Conservation (phyloP, 768 basidiomycete genomes). For the Tubosaeta brunneosetosa region DNA sequence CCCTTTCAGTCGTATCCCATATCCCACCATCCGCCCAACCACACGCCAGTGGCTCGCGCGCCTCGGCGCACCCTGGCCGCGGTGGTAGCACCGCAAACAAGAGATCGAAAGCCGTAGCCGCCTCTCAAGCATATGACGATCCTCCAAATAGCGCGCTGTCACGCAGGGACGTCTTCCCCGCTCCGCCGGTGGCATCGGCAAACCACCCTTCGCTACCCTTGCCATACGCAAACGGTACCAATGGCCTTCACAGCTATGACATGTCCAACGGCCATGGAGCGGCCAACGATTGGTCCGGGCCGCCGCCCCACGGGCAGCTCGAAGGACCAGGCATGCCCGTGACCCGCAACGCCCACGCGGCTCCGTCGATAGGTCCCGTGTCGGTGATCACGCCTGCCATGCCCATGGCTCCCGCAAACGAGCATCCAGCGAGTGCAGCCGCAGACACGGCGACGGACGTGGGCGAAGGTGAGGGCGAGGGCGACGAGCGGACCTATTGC, state of each 20-base stretch:
- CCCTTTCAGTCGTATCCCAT: slow-evolving; percentile 69
- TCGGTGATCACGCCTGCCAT: slow-evolving; percentile 22
- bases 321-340: slow-evolving; percentile 81
- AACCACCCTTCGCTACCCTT: slow-evolving; percentile 53
- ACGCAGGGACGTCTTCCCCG: slow-evolving; percentile 42
- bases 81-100: slow-evolving; percentile 34
- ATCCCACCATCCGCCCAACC: slow-evolving; percentile 38
- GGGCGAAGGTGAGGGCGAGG: slow-evolving; percentile 49
- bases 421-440: slow-evolving; percentile 34
- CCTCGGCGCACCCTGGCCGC: slow-evolving; percentile 30
- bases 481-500: slow-evolving; percentile 70
- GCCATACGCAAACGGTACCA: slow-evolving; percentile 35
- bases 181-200: slow-evolving; percentile 46
- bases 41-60: slow-evolving; percentile 24
- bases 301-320: slow-evolving; percentile 49
- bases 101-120: slow-evolving; percentile 38
- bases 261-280: slow-evolving; percentile 33
- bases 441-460: slow-evolving; percentile 43
- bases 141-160: slow-evolving; percentile 36
- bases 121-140: slow-evolving; percentile 38
- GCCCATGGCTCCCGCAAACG: slow-evolving; percentile 25
- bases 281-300: slow-evolving; percentile 45
- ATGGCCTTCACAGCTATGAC: slow-evolving; percentile 40
- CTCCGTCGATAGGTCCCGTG: slow-evolving; percentile 23
- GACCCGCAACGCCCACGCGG: slow-evolving; percentile 36